Conservation (phyloP, 2,329 filamentous ascomycete genomes). For the Hypoxylon sp. region DNA sequence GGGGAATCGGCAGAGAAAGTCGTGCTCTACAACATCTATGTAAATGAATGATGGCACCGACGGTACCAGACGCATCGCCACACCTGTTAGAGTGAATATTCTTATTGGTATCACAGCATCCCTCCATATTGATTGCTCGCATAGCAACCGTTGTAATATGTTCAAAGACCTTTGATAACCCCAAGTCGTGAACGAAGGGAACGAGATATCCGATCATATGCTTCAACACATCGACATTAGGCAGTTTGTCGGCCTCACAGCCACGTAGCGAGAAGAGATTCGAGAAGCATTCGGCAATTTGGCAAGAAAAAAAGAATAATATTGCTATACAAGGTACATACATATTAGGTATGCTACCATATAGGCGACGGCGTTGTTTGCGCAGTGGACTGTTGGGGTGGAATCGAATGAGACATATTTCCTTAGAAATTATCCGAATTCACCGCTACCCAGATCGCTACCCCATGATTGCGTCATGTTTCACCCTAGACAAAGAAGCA, state of each 20-base stretch:
- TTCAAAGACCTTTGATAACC: constrained; percentile 9
- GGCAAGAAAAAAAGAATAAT: not conserved
- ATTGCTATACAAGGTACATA: no score
- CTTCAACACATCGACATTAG: constrained; percentile 8
- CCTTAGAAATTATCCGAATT: no score
- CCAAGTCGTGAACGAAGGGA: constrained; percentile 2
- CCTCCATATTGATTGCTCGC: not conserved
- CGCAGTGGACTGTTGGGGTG: no score
- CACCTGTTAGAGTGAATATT: not conserved
- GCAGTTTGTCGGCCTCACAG: constrained; percentile 7
- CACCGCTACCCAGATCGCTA: no score
- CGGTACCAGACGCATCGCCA: not conserved
- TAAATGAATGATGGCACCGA: not conserved
- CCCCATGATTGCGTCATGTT: no score
- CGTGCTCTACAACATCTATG: no score
- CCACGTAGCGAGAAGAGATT: constrained; percentile 5
- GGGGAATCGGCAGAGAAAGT: no score
- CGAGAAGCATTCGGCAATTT: constrained; percentile 9
- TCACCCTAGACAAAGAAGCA: no score
- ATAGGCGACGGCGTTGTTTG: no score
- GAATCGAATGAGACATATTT: no score
- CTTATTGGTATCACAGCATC: not conserved
- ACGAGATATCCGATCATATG: constrained; percentile 8
- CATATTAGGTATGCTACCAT: no score
- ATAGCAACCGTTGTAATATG: not conserved